Conservation (phyloP, 139 green algal genomes). For the Chlorella sorokiniana region DNA sequence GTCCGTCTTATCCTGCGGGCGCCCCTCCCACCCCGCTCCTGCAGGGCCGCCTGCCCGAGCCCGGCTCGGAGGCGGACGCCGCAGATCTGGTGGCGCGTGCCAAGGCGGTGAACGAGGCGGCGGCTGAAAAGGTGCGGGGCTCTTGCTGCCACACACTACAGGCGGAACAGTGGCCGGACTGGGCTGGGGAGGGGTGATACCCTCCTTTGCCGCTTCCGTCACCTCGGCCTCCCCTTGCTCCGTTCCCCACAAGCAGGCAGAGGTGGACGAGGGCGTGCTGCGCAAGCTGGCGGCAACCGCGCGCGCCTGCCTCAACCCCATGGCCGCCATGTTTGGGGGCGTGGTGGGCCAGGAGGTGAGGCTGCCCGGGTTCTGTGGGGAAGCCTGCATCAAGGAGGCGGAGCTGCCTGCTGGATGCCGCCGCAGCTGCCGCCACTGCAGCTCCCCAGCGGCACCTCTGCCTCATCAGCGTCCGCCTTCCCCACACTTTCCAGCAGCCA, state of each 20-base stretch:
- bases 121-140: constrained; percentile 26
- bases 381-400: background rate
- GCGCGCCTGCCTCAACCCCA: constrained; percentile 80
- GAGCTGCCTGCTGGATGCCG: background rate
- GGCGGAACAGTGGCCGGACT: background rate
- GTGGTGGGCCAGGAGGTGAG: constrained; percentile 95
- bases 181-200: too few relatives aligned
- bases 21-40: background rate
- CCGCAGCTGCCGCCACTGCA: too few relatives aligned
- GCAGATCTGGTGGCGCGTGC: constrained; percentile 67
- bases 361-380: background rate
- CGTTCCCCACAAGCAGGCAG: constrained; percentile 20
- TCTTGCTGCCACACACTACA: background rate
- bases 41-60: constrained; percentile 62
- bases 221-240: background rate
- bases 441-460: too few relatives aligned
- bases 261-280: constrained; percentile 69
- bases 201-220: too few relatives aligned
- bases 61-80: constrained; percentile 72
- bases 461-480: too few relatives aligned
- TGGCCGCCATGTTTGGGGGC: constrained; percentile 96
- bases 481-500: too few relatives aligned
- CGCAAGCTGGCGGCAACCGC: constrained; percentile 62
- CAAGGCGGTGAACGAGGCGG: constrained; percentile 61
- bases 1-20: background rate